phyloP scores from a whole-genome alignment of 139 green algal genomes.

The Pleodorina starrii region DNA sequence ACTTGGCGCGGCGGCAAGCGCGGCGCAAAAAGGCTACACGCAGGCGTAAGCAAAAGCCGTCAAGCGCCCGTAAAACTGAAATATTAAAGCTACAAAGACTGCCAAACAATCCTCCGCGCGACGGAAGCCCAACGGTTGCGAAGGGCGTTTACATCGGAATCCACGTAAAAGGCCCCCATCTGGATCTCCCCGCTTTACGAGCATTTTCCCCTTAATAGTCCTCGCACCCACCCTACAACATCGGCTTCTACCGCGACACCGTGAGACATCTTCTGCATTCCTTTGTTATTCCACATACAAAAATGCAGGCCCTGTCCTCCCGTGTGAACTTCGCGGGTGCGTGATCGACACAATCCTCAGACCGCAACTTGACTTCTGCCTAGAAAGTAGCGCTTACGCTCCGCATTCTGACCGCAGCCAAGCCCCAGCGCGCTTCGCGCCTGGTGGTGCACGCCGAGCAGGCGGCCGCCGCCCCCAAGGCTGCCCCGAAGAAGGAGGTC shows the following conservation, averaged over 20 bases:
- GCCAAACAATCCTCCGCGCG: background rate
- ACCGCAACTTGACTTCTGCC: background rate
- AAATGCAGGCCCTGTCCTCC: constrained; percentile 50
- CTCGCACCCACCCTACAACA: background rate
- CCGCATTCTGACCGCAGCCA: constrained; percentile 39
- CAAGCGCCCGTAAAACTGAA: too few species aligned
- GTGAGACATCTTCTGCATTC: constrained; percentile 25
- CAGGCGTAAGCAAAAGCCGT: too few species aligned
- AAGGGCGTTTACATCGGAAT: background rate
- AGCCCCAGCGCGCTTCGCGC: constrained; percentile 53
- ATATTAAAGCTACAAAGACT: too few species aligned
- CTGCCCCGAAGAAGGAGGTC: constrained; percentile 76
- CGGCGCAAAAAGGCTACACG: too few species aligned
- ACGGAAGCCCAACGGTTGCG: constrained; percentile 7
- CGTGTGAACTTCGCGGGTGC: constrained; percentile 48
- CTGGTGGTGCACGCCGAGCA: constrained; percentile 65
- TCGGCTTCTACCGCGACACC: constrained; percentile 17
- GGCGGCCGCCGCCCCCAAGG: constrained; percentile 59
- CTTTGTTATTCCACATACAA: background rate
- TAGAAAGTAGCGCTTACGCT: background rate
- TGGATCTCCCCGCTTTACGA: constrained; percentile 30
- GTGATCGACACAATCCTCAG: constrained; percentile 2
- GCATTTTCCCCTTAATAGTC: background rate
- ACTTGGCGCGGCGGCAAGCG: too few species aligned
- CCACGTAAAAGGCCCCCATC: constrained; percentile 26